Evolutionary conservation across 2,329 filamentous ascomycete species (phyloP).

Genomic region (Lasiodiplodia gonubiensis): DNA sequence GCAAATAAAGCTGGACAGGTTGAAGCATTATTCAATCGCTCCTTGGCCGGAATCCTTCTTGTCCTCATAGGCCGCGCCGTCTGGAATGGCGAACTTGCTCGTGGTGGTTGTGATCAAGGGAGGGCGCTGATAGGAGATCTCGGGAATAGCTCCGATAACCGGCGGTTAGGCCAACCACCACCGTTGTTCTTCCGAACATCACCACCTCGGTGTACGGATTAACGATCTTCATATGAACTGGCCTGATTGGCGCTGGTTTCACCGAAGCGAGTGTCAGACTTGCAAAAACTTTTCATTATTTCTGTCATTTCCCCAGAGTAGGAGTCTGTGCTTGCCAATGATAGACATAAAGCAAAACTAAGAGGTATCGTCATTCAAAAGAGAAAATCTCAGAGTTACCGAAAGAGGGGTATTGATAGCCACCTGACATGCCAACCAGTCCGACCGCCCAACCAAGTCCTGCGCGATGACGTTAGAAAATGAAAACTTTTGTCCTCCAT

Average conservation of each 20-base stretch:
- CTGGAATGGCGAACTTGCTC: background rate
- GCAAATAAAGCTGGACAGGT: background rate
- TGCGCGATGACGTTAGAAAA: background rate
- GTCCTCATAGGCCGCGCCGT: background rate
- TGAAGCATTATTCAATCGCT: background rate
- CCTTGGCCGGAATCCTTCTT: background rate
- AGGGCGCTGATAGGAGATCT: conserved; percentile 3
- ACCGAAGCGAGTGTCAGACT: background rate
- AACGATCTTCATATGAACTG: background rate
- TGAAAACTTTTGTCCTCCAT: conserved; percentile 4
- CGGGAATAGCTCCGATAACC: conserved; percentile 3
- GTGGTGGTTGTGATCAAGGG: background rate
- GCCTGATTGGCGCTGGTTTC: background rate
- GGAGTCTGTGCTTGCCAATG: background rate
- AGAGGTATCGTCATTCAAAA: conserved; percentile 22
- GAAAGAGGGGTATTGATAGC: conserved; percentile 27
- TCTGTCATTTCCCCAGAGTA: background rate
- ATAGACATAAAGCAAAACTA: background rate
- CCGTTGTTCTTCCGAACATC: background rate
- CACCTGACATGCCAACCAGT: background rate
- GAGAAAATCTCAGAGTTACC: conserved; percentile 14
- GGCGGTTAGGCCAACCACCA: background rate
- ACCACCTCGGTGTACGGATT: background rate
- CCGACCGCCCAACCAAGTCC: background rate
- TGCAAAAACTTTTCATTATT: conserved; percentile 2